Base-by-base conservation (phyloP, 257 asterid genomes). In the Scutellaria barbata region DNA sequence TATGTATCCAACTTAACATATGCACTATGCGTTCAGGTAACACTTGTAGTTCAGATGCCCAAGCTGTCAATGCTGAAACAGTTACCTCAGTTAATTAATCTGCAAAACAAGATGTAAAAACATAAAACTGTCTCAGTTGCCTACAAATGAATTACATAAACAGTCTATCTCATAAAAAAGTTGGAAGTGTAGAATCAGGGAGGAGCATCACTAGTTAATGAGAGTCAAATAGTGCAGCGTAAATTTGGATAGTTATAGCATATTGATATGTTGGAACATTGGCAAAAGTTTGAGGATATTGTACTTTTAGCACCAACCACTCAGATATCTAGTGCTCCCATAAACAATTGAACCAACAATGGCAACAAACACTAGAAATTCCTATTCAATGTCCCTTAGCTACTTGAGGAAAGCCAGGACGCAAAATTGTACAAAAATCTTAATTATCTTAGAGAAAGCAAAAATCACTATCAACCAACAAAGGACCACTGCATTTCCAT, bases 1-100 rank as follows among this genome's bases (percentile, higher is more conserved):
- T 58, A 37, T 57, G 58, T 67, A 72, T 78, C 75, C 68, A 63
- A 63, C 65, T 56, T 66, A 47, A 55, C 63, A 78, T 55, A 70
- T 54, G 51, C 61, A 55, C 52, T 46, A 48, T 14, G 57, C 42
- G 61, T 52, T 61, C 25, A 14, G 2, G 57, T 54, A 63, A 20
- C 8, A 63, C 65, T 65, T 22, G 63, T 39, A 40, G 40, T 57
- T 37, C 52, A 72, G 52, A 63, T 16, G 46, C 56, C 33, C 33
- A 43, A 62, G 33, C 17, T n/a, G 53, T 7, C 54, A 75, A 48
- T 52, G 64, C 39, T 10, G 70, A 17, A 22, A 20, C 11, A 17
- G 43, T 75, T 65, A 45, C 54, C 48, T 66, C 59, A 71, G 30
- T 64, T 45, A 63, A 81, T 42, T 20, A 43, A 45, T 66, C 66